phyloP scores from a whole-genome alignment of 2,329 filamentous ascomycete genomes.

The Achaetomium macrosporum region DNA sequence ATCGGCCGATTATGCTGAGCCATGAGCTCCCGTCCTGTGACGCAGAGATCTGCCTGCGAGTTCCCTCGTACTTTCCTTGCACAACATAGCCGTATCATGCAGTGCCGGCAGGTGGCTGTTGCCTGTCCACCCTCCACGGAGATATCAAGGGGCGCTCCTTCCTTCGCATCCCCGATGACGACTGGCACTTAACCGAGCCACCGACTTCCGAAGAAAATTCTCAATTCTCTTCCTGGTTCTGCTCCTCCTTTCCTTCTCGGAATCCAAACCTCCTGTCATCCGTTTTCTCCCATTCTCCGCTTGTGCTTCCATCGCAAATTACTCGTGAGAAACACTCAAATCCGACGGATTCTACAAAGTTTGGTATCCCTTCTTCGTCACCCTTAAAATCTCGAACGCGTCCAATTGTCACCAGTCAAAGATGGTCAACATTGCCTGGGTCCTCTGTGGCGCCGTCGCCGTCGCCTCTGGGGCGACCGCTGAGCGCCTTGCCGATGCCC shows the following conservation, averaged over 20 bases:
- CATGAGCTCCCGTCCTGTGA: background rate
- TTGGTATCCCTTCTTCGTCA: background rate
- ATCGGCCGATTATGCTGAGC: background rate
- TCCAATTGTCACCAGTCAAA: background rate
- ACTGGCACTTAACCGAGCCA: background rate
- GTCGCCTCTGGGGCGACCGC: slow-evolving; percentile 11
- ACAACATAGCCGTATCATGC: background rate
- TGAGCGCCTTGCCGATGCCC: slow-evolving; percentile 6
- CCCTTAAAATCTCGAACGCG: background rate
- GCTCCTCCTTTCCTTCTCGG: too few relatives aligned
- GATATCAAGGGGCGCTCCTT: slow-evolving; percentile 1
- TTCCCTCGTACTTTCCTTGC: slow-evolving; percentile 3
- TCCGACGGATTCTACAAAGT: too few relatives aligned
- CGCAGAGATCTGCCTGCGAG: background rate
- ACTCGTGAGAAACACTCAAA: too few relatives aligned
- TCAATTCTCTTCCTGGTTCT: background rate
- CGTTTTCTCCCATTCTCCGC: too few relatives aligned
- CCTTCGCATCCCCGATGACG: background rate
- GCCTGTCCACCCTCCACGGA: background rate
- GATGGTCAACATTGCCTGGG: background rate
- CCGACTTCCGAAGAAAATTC: background rate
- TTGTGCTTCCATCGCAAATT: too few relatives aligned
- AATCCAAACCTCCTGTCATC: too few relatives aligned
- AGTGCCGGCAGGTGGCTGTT: background rate
- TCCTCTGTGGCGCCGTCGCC: slow-evolving; percentile 3